Conservation (phyloP, 2,329 filamentous ascomycete species). For the Cercospora berteroae region DNA sequence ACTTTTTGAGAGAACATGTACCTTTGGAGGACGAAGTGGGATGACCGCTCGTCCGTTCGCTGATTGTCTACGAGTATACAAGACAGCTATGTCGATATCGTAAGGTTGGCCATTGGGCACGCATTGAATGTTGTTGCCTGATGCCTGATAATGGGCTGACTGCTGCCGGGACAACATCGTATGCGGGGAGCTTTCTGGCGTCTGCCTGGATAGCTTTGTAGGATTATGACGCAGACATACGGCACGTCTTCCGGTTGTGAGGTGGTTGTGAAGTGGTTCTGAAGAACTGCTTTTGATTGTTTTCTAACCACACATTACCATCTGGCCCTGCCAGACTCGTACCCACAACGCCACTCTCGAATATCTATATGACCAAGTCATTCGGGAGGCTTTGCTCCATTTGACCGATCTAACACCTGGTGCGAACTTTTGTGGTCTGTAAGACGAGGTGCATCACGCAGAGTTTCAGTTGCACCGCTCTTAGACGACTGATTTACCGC, state of each 20-base stretch:
- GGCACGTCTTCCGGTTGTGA: neutral
- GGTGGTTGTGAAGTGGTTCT: no score
- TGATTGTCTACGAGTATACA: neutral
- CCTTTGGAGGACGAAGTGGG: neutral
- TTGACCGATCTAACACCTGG: neutral
- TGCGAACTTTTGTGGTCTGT: neutral
- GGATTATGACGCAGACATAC: neutral
- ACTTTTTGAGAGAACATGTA: neutral
- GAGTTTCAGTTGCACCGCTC: neutral
- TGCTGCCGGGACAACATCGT: neutral
- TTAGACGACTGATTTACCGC: constrained; percentile 20
- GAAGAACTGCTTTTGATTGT: neutral
- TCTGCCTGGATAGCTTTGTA: neutral
- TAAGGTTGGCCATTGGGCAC: constrained; percentile 7
- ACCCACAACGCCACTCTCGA: neutral
- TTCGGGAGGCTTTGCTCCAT: neutral
- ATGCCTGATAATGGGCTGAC: constrained; percentile 4
- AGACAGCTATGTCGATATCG: neutral
- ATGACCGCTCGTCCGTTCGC: neutral
- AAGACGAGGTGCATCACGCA: neutral
- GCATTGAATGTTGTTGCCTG: constrained; percentile 13
- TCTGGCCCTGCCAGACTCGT: neutral
- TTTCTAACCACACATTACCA: neutral
- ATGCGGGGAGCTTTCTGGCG: neutral
- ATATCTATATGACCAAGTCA: neutral